Evolutionary conservation across 2,329 filamentous ascomycete genomes (phyloP).

Genomic region (Cercospora berteroae): DNA sequence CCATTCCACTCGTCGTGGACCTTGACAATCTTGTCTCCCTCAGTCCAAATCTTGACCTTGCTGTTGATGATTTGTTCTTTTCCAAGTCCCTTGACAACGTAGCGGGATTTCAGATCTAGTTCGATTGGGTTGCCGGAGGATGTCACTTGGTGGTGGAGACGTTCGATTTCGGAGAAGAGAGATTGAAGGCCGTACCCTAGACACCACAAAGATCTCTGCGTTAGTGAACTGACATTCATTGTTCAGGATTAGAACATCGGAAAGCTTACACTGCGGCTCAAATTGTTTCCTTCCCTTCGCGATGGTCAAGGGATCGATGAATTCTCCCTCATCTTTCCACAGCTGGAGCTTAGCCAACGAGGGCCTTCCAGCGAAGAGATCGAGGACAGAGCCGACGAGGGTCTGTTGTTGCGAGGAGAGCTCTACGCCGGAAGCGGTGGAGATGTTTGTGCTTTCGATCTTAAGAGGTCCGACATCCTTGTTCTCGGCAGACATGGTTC

Average conservation of each 20-base stretch:
- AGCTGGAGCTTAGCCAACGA: conserved; percentile 59
- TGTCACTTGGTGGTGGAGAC: conserved; percentile 55
- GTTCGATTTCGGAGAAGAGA: conserved; percentile 58
- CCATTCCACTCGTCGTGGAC: conserved; percentile 58
- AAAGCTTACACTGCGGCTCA: conserved; percentile 42
- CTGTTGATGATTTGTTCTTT: conserved; percentile 53
- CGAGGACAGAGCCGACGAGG: conserved; percentile 58
- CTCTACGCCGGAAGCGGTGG: conserved; percentile 51
- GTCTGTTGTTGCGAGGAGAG: conserved; percentile 54
- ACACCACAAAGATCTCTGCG: background rate
- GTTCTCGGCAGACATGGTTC: background rate
- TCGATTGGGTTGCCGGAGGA: conserved; percentile 59
- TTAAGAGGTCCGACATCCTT: conserved; percentile 37
- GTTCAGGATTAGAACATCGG: no score
- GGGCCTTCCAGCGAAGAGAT: conserved; percentile 61
- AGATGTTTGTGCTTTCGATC: conserved; percentile 57
- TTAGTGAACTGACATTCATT: background rate
- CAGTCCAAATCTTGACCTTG: conserved; percentile 49
- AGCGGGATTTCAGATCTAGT: conserved; percentile 54
- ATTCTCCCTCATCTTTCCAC: conserved; percentile 59
- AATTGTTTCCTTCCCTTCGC: conserved; percentile 56
- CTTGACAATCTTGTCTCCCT: conserved; percentile 48
- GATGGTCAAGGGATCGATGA: conserved; percentile 59
- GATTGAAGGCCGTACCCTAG: conserved; percentile 58
- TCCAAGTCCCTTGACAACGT: conserved; percentile 54